These are phyloP conservation scores for Cucumis sativus DNA, from an alignment of 306 rosid species.

Conservation along the genomic window Cucumber_9930_V3 NC_026657.2:29956501-29957000, in stretches of 20 bases:
- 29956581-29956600: slow-evolving; percentile 89
- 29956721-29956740: neutral
- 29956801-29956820: neutral
- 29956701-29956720: slow-evolving; percentile 1
- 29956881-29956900: slow-evolving; percentile 91
- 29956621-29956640: slow-evolving; percentile 77
- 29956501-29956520: neutral
- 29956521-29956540: neutral
- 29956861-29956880: slow-evolving; percentile 57
- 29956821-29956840: neutral
- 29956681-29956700: slow-evolving; percentile 68
- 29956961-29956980: too few species aligned
- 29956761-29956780: neutral
- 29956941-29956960: neutral
- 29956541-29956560: slow-evolving; percentile 56
- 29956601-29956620: slow-evolving; percentile 86
- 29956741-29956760: neutral
- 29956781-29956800: neutral
- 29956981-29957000: neutral
- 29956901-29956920: slow-evolving; percentile 29
- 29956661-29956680: slow-evolving; percentile 95
- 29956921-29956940: slow-evolving; percentile 17
- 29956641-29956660: slow-evolving; percentile 90
- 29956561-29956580: slow-evolving; percentile 91
- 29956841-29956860: neutral